Percentiles rank a stretch among this genome's conserved stretches.
These are phyloP conservation scores for Xerocomus brunneocitrinus DNA, from an alignment of 768 basidiomycete species.

Conservation along the genomic window DNA sequence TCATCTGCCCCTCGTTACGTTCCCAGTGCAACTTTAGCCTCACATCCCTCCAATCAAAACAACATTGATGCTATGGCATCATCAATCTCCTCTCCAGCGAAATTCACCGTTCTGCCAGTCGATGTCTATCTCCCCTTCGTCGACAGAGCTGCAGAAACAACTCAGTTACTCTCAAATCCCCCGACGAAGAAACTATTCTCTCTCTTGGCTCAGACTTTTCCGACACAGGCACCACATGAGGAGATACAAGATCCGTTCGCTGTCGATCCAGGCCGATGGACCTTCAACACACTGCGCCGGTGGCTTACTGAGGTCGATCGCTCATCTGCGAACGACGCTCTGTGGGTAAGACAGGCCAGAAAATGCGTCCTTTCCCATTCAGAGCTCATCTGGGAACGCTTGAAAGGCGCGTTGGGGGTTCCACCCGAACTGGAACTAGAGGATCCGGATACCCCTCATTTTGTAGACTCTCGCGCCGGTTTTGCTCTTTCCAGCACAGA, in stretches of 20 bases:
- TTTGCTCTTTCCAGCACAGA: neutral
- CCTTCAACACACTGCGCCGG: conserved; percentile 59
- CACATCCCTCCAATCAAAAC: conserved; percentile 2
- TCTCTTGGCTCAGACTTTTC: conserved; percentile 69
- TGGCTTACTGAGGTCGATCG: conserved; percentile 68
- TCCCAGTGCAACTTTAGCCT: neutral
- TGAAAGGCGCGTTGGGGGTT: conserved; percentile 84
- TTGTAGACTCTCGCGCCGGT: neutral
- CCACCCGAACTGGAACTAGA: conserved; percentile 79
- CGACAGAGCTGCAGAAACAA: conserved; percentile 74
- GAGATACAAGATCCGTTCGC: conserved; percentile 34
- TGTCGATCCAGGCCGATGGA: conserved; percentile 65
- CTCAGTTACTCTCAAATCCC: conserved; percentile 55
- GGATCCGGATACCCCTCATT: conserved; percentile 21
- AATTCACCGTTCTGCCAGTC: conserved; percentile 71
- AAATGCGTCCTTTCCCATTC: conserved; percentile 70
- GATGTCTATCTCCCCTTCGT: conserved; percentile 84
- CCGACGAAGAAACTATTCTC: conserved; percentile 70
- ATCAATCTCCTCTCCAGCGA: conserved; percentile 39
- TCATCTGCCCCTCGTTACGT: conserved; percentile 43
- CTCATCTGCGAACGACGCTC: conserved; percentile 56
- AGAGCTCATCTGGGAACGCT: conserved; percentile 88
- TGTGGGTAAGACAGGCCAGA: conserved; percentile 73
- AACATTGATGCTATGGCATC: neutral
- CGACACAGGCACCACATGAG: conserved; percentile 27